These are phyloP conservation scores for Aspergillus sclerotiicarbonarius DNA, from an alignment of 495 filamentous ascomycete species.

Conservation along the genomic window DNA sequence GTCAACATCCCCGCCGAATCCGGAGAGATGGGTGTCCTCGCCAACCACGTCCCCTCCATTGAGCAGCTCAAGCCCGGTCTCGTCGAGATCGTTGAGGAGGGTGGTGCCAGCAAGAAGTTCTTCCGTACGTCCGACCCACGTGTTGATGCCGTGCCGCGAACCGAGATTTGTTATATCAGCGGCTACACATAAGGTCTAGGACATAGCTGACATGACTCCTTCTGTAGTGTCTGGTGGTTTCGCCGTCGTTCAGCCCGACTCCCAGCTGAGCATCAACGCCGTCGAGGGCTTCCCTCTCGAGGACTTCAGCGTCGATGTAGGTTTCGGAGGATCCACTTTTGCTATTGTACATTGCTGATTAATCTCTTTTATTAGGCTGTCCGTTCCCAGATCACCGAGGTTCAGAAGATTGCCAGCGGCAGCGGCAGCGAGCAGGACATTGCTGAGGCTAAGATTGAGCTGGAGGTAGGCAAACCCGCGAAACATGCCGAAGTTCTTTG, in stretches of 20 bases:
- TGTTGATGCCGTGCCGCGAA: slow-evolving; percentile 14
- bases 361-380: slow-evolving; percentile 29
- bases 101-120: slow-evolving; percentile 89
- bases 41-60: slow-evolving; percentile 97
- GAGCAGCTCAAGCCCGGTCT: slow-evolving; percentile 98
- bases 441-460: slow-evolving; percentile 96
- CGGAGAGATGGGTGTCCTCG: slow-evolving; percentile 98
- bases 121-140: slow-evolving; percentile 72
- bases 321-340: slow-evolving; percentile 15
- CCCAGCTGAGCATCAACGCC: slow-evolving; percentile 93
- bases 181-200: background rate
- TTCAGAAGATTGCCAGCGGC: slow-evolving; percentile 89
- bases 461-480: slow-evolving; percentile 67
- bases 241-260: slow-evolving; percentile 93
- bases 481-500: slow-evolving; percentile 1
- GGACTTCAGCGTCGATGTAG: slow-evolving; percentile 85
- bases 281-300: slow-evolving; percentile 92
- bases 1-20: slow-evolving; percentile 98
- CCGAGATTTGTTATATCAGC: slow-evolving; percentile 1
- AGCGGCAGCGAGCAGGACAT: slow-evolving; percentile 95
- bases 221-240: slow-evolving; percentile 89
- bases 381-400: slow-evolving; percentile 71
- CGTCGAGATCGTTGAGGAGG: slow-evolving; percentile 94
- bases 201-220: slow-evolving; percentile 23
- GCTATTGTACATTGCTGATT: slow-evolving; percentile 11